These are phyloP conservation scores for Penicillium desertorum DNA, from an alignment of 495 filamentous ascomycete genomes.

Conservation along the genomic window DNA sequence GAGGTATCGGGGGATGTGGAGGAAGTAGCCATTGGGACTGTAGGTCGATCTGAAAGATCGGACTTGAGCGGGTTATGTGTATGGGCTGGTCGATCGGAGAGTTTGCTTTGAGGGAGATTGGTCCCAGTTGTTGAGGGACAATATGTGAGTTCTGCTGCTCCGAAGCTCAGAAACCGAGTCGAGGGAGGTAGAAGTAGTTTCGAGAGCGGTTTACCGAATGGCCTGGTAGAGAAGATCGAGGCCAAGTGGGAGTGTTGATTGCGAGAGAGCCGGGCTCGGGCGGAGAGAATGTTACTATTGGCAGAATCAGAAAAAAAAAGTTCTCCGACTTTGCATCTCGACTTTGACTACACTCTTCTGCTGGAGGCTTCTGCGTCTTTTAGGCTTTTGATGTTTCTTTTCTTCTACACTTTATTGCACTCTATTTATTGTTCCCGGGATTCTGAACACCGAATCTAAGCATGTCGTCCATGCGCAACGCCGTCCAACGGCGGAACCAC, in stretches of 20 bases:
- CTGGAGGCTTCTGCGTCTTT: slow-evolving; percentile 1
- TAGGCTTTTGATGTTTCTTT: slow-evolving; percentile 3
- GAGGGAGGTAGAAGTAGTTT: background rate
- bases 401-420: background rate
- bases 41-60: slow-evolving; percentile 22
- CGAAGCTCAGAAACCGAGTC: background rate
- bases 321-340: slow-evolving; percentile 19
- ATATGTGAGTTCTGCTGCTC: background rate
- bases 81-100: slow-evolving; percentile 13
- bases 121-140: background rate
- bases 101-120: slow-evolving; percentile 3
- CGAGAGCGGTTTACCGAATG: background rate
- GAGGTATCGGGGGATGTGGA: slow-evolving; percentile 25
- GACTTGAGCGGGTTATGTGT: slow-evolving; percentile 16
- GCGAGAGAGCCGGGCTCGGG: slow-evolving; percentile 31
- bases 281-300: slow-evolving; percentile 18
- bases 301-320: slow-evolving; percentile 32
- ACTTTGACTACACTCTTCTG: slow-evolving; percentile 15
- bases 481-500: slow-evolving; percentile 74
- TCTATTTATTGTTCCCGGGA: background rate
- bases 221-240: slow-evolving; percentile 4
- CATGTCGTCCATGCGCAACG: slow-evolving; percentile 84
- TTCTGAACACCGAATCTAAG: slow-evolving; percentile 16
- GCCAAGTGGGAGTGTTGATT: slow-evolving; percentile 26
- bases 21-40: slow-evolving; percentile 28